A percentile compares a stretch with the other conserved stretches of the same genome.
Conservation (phyloP, 768 basidiomycete genomes). For the Pisolithus albus region DNA sequence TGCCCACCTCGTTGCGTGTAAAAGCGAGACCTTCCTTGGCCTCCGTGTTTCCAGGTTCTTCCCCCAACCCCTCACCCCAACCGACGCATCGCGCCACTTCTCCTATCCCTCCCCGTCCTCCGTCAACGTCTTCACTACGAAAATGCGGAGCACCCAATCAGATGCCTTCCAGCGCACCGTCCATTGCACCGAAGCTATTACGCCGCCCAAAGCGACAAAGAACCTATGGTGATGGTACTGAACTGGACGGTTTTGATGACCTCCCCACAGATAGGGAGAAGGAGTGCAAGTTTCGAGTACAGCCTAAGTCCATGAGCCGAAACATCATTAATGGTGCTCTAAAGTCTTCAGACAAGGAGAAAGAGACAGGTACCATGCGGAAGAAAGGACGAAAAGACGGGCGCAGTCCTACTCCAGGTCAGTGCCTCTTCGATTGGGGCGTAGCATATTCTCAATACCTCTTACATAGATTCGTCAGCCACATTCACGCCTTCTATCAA, state of each 20-base stretch:
- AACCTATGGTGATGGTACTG: constrained; percentile 82
- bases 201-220: constrained; percentile 71
- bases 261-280: constrained; percentile 80
- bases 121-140: constrained; percentile 47
- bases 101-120: constrained; percentile 53
- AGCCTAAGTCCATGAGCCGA: constrained; percentile 63
- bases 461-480: constrained; percentile 14
- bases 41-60: constrained; percentile 57
- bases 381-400: constrained; percentile 49
- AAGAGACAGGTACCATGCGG: constrained; percentile 51
- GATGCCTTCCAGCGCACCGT: constrained; percentile 32
- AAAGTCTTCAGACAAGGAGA: constrained; percentile 33
- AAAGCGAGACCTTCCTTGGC: constrained; percentile 72
- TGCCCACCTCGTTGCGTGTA: constrained; percentile 75
- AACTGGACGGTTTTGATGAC: constrained; percentile 84
- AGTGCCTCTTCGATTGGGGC: constrained; percentile 12
- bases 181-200: constrained; percentile 56
- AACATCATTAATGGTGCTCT: constrained; percentile 43
- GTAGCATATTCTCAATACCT: constrained; percentile 1
- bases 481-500: constrained; percentile 41
- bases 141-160: constrained; percentile 24
- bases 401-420: constrained; percentile 35
- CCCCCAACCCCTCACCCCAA: constrained; percentile 28
- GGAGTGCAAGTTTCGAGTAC: constrained; percentile 66
- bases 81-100: constrained; percentile 46